Evolutionary conservation across 768 basidiomycete genomes (phyloP).

Genomic region (Panaeolus cyanescens): DNA sequence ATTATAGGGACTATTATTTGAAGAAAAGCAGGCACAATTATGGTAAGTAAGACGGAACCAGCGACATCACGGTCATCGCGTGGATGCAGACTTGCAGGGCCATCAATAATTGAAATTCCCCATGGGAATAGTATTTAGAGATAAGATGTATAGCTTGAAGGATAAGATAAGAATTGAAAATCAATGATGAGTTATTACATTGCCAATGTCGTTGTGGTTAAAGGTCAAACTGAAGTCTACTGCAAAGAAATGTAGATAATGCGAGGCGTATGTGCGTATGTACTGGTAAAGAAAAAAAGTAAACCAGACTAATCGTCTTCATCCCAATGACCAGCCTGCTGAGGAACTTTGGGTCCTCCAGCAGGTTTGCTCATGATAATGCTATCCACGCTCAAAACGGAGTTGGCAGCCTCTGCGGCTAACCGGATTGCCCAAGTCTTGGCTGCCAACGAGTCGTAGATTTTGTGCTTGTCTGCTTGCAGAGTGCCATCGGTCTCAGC

Average conservation of each 20-base stretch:
- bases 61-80: too few relatives aligned
- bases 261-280: too few relatives aligned
- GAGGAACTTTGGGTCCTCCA: slow-evolving; percentile 84
- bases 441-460: slow-evolving; percentile 86
- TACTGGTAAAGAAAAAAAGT: neutral
- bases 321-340: slow-evolving; percentile 88
- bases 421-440: slow-evolving; percentile 89
- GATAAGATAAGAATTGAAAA: slow-evolving; percentile 7
- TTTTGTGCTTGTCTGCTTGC: slow-evolving; percentile 57
- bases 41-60: neutral
- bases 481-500: slow-evolving; percentile 81
- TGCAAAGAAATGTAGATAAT: neutral
- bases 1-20: neutral
- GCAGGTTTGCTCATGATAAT: slow-evolving; percentile 98
- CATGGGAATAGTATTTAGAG: too few relatives aligned
- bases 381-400: slow-evolving; percentile 92
- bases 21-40: neutral
- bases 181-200: neutral
- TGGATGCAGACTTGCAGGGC: neutral
- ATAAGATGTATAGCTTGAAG: too few relatives aligned
- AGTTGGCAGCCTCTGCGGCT: slow-evolving; percentile 90
- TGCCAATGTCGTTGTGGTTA: too few relatives aligned
- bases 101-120: neutral
- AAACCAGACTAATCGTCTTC: slow-evolving; percentile 38
- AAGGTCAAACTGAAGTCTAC: neutral